Percentiles rank a stretch among this genome's conserved stretches.
Conservation (phyloP, 2,329 filamentous ascomycete species). For the Cadophora malorum region DNA sequence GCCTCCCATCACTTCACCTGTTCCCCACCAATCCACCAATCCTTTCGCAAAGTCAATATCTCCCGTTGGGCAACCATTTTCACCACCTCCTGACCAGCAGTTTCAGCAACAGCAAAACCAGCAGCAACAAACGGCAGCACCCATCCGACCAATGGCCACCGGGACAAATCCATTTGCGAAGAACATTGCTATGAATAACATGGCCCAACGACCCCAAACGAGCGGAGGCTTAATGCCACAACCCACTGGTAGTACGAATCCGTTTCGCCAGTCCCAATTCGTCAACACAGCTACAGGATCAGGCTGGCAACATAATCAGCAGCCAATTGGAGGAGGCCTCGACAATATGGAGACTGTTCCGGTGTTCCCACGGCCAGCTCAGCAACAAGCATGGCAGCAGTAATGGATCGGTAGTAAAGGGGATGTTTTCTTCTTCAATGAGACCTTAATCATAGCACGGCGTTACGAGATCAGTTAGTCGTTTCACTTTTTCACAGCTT, state of each 20-base stretch:
- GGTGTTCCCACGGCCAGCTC: constrained; percentile 82
- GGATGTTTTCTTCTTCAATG: constrained; percentile 29
- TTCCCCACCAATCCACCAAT: constrained; percentile 76
- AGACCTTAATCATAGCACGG: constrained; percentile 41
- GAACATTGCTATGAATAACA: constrained; percentile 45
- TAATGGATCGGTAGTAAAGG: constrained; percentile 24
- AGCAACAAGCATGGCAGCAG: constrained; percentile 65
- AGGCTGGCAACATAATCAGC: constrained; percentile 83
- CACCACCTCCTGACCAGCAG: constrained; percentile 44
- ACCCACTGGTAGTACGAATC: constrained; percentile 88
- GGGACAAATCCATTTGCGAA: constrained; percentile 77
- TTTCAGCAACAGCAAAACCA: constrained; percentile 42
- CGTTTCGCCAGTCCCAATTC: constrained; percentile 90
- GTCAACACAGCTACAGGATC: constrained; percentile 87
- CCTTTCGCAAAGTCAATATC: constrained; percentile 76
- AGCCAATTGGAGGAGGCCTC: constrained; percentile 80
- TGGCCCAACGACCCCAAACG: constrained; percentile 39
- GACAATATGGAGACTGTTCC: constrained; percentile 81
- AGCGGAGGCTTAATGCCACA: constrained; percentile 68
- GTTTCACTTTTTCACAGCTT: constrained; percentile 16
- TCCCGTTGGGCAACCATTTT: constrained; percentile 47
- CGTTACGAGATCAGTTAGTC: constrained; percentile 39
- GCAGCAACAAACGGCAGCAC: constrained; percentile 53
- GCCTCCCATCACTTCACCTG: constrained; percentile 50
- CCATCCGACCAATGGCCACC: constrained; percentile 63